These are phyloP conservation scores for Stephania cephalantha DNA, from an alignment of 164 flowering plant genomes.

Conservation along the genomic window DNA sequence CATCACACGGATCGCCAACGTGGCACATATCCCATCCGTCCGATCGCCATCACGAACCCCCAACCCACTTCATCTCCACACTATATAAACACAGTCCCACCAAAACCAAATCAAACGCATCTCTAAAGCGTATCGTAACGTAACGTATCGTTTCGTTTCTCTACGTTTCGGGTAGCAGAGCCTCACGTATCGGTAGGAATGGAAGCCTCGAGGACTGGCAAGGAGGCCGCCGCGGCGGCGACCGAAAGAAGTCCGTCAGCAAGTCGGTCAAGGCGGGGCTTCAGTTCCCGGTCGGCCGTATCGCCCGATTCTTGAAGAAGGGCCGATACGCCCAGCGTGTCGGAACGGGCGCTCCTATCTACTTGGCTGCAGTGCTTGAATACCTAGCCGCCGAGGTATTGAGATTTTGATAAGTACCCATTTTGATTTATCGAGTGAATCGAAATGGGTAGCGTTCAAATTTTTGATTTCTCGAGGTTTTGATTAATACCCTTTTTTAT, in stretches of 20 bases:
- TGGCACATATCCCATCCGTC: not conserved
- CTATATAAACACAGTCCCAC: not conserved
- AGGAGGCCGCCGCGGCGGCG: conserved; percentile 11
- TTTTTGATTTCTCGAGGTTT: not conserved
- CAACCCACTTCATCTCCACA: not conserved
- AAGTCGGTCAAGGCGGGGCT: conserved; percentile 11
- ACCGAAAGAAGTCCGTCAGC: conserved; percentile 12
- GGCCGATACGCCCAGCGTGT: conserved; percentile 18
- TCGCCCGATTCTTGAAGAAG: conserved; percentile 14
- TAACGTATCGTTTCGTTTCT: not conserved
- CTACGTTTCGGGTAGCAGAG: not conserved
- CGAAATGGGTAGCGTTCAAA: too few relatives aligned
- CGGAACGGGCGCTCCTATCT: conserved; percentile 15
- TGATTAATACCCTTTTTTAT: too few relatives aligned
- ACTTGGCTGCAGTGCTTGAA: conserved; percentile 17
- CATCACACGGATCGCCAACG: not conserved
- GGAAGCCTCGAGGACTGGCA: conserved; percentile 9
- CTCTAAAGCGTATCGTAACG: not conserved
- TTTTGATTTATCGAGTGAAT: too few relatives aligned
- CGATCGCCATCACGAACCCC: not conserved
- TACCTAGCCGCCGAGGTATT: conserved; percentile 14
- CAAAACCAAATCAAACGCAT: not conserved
- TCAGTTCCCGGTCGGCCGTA: conserved; percentile 13
- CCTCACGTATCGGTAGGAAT: not conserved
- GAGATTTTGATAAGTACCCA: too few relatives aligned